Conservation (phyloP, 441 rosid genomes). For the Cnidoscolus chayamansa region DNA sequence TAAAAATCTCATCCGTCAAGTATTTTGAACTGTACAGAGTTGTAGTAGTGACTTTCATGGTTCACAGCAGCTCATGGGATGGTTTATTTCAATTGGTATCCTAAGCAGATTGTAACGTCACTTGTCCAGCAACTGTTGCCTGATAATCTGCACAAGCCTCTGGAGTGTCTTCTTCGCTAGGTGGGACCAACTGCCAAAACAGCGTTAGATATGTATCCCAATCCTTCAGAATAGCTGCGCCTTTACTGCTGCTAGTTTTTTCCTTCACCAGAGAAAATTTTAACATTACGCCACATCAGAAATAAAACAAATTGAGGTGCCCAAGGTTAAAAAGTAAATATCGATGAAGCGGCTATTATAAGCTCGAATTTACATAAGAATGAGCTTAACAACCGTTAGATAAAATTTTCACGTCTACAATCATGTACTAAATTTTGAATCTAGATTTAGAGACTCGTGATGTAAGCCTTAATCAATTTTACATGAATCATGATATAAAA, state of each 20-base stretch:
- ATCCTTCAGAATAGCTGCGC: constrained; percentile 60
- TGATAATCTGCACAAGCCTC: constrained; percentile 85
- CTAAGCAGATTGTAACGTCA: constrained; percentile 74
- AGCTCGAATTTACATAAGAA: too few relatives aligned
- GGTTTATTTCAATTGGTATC: not conserved
- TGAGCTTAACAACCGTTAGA: too few relatives aligned
- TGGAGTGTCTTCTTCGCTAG: constrained; percentile 98
- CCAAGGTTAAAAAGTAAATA: not conserved
- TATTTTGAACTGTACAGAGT: constrained; percentile 36
- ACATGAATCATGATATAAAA: too few relatives aligned
- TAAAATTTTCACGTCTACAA: too few relatives aligned
- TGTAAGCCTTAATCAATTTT: too few relatives aligned
- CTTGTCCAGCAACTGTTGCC: constrained; percentile 61
- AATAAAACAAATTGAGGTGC: not conserved
- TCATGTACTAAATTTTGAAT: too few relatives aligned
- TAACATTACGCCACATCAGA: not conserved
- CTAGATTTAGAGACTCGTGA: too few relatives aligned
- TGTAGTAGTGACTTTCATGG: constrained; percentile 10
- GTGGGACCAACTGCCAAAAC: constrained; percentile 99
- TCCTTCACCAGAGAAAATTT: constrained; percentile 43
- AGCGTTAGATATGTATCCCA: constrained; percentile 82
- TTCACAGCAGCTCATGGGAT: not conserved
- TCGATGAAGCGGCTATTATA: too few relatives aligned
- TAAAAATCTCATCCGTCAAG: constrained; percentile 22
- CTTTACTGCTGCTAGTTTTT: constrained; percentile 91